Evolutionary conservation across 2,329 filamentous ascomycete genomes (phyloP).

Genomic region (Cordyceps farinosa): DNA sequence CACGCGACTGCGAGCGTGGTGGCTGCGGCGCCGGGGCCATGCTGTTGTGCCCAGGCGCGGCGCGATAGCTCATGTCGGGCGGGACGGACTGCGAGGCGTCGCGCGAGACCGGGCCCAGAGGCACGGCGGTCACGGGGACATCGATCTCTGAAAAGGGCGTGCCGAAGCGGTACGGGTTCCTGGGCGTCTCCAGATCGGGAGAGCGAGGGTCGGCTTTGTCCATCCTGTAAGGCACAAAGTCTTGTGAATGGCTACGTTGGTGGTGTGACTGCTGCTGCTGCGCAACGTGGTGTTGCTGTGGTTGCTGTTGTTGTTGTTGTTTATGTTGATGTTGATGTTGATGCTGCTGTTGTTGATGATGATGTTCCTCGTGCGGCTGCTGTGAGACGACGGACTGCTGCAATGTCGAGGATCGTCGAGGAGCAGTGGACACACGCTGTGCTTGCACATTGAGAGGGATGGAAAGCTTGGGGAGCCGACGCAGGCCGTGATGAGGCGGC

Average conservation of each 20-base stretch:
- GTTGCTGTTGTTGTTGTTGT: slow-evolving; percentile 5
- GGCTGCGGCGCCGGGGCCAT: slow-evolving; percentile 28
- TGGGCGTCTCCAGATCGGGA: slow-evolving; percentile 55
- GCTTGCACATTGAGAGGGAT: slow-evolving; percentile 46
- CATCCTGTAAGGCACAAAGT: slow-evolving; percentile 51
- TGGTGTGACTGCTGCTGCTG: slow-evolving; percentile 6
- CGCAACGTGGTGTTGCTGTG: not conserved
- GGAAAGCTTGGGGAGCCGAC: slow-evolving; percentile 58
- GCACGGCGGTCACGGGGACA: slow-evolving; percentile 72
- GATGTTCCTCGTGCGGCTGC: slow-evolving; percentile 22
- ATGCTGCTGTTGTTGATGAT: slow-evolving; percentile 7
- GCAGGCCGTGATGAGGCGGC: slow-evolving; percentile 49
- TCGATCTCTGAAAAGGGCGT: slow-evolving; percentile 91
- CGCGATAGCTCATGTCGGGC: slow-evolving; percentile 78
- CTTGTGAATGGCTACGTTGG: slow-evolving; percentile 17
- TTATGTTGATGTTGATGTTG: slow-evolving; percentile 11
- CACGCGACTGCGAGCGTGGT: slow-evolving; percentile 50
- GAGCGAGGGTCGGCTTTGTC: slow-evolving; percentile 48
- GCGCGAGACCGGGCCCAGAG: slow-evolving; percentile 68
- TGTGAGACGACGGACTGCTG: slow-evolving; percentile 22
- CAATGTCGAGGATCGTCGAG: slow-evolving; percentile 26
- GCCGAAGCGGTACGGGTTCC: slow-evolving; percentile 67
- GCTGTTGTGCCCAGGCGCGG: slow-evolving; percentile 20
- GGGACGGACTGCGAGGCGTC: slow-evolving; percentile 87
- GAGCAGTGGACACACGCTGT: slow-evolving; percentile 26